Evolutionary conservation across 148 eudicot species (phyloP).

Genomic region (Hydrangea macrophylla): DNA sequence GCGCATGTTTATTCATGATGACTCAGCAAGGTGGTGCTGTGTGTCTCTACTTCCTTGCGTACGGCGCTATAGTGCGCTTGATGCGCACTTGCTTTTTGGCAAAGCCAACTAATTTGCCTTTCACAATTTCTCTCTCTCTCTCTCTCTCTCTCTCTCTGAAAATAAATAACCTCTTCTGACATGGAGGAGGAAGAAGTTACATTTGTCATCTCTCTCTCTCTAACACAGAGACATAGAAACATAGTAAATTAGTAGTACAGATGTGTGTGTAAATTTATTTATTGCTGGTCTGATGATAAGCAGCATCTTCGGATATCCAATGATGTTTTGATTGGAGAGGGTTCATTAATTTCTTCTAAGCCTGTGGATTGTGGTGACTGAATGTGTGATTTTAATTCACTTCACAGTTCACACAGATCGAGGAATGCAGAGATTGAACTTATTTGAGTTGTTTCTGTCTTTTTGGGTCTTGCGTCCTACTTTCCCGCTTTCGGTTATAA

Average conservation of each 20-base stretch:
- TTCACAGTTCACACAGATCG: conserved; percentile 23
- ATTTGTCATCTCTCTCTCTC: not conserved
- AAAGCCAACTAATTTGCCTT: conserved; percentile 3
- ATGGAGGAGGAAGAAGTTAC: not conserved
- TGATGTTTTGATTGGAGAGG: conserved; percentile 6
- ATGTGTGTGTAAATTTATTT: not conserved
- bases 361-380: conserved; percentile 2
- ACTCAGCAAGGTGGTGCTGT: not conserved
- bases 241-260: too few species aligned
- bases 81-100: conserved; percentile 3
- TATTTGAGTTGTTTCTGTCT: not conserved
- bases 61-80: conserved; percentile 12
- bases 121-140: not conserved
- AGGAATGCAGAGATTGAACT: conserved; percentile 14
- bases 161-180: not conserved
- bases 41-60: not conserved
- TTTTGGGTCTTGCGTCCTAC: not conserved
- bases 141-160: not conserved
- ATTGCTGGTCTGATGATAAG: conserved; percentile 1
- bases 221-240: not conserved
- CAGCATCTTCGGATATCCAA: not conserved
- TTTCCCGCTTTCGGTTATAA: conserved; percentile 24
- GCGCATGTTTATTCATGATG: conserved; percentile 15
- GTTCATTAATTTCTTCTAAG: conserved; percentile 11
- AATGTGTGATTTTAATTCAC: too few species aligned